phyloP scores from a whole-genome alignment of 257 asterid genomes.

The Mitragyna speciosa region DNA sequence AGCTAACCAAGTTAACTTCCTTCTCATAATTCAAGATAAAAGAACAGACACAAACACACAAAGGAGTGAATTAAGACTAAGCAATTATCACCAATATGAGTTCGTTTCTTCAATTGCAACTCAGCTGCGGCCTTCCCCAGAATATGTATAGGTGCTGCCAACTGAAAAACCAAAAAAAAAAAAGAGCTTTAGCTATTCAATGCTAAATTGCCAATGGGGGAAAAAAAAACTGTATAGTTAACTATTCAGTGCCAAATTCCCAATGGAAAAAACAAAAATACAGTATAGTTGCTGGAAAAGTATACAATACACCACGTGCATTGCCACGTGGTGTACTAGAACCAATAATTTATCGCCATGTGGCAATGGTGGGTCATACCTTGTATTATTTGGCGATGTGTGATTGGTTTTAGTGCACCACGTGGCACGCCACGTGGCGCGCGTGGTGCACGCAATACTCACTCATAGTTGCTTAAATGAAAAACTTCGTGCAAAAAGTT shows the following conservation, averaged over 20 bases:
- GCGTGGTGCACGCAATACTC: no score
- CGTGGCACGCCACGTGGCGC: no score
- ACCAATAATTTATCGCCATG: no score
- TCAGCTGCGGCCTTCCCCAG: constrained; percentile 81
- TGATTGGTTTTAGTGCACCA: no score
- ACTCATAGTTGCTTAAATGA: neutral
- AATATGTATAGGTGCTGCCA: constrained; percentile 69
- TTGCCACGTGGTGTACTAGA: no score
- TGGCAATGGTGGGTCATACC: no score
- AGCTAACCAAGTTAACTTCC: neutral
- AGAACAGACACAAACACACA: neutral
- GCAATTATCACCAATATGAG: constrained; percentile 64
- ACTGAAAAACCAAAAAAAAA: constrained; percentile 60
- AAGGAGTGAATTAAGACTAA: neutral
- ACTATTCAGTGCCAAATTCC: no score
- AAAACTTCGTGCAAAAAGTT: neutral
- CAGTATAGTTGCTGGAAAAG: no score
- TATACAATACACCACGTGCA: no score
- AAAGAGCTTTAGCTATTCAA: constrained; percentile 1
- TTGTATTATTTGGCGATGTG: no score
- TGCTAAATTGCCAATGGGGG: neutral
- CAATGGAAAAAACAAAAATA: no score
- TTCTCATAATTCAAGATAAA: no score
- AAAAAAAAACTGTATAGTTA: neutral
- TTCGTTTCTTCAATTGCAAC: constrained; percentile 72